Conservation (phyloP, 2,329 filamentous ascomycete species). For the Fusarium sp. region DNA sequence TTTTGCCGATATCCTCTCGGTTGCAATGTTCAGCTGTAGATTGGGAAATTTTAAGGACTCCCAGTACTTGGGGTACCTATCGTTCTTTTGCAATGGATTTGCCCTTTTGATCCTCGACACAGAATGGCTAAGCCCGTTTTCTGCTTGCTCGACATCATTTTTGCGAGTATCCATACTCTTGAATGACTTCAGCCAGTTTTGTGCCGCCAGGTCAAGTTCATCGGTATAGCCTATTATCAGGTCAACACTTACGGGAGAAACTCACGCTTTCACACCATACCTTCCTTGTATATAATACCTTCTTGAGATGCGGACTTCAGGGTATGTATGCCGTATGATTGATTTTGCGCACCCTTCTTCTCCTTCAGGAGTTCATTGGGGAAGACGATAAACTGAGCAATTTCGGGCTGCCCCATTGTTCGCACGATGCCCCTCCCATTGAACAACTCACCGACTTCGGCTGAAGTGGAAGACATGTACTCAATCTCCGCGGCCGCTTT, state of each 20-base stretch:
- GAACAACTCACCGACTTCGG: neutral
- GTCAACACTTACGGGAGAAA: neutral
- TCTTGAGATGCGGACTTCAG: neutral
- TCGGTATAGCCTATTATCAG: neutral
- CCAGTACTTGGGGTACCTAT: neutral
- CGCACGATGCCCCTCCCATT: neutral
- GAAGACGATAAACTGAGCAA: neutral
- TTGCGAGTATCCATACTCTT: neutral
- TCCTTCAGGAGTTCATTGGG: neutral
- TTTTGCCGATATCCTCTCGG: neutral
- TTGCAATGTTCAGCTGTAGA: neutral
- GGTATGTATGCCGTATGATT: neutral
- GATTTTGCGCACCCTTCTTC: neutral
- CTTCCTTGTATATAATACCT: neutral
- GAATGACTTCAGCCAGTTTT: neutral
- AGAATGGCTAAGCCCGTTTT: neutral
- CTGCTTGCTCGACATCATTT: neutral
- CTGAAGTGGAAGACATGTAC: neutral
- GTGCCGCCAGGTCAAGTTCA: neutral
- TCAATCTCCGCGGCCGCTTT: neutral
- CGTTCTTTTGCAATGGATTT: neutral
- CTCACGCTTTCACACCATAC: neutral
- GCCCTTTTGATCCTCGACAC: neutral
- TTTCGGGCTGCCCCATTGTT: neutral
- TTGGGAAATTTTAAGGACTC: rapidly evolving